A percentile compares a stretch with the other conserved stretches of the same genome.
Conservation (phyloP, 176 grass and related monocot genomes). For the Thinopyrum elongatum region DNA sequence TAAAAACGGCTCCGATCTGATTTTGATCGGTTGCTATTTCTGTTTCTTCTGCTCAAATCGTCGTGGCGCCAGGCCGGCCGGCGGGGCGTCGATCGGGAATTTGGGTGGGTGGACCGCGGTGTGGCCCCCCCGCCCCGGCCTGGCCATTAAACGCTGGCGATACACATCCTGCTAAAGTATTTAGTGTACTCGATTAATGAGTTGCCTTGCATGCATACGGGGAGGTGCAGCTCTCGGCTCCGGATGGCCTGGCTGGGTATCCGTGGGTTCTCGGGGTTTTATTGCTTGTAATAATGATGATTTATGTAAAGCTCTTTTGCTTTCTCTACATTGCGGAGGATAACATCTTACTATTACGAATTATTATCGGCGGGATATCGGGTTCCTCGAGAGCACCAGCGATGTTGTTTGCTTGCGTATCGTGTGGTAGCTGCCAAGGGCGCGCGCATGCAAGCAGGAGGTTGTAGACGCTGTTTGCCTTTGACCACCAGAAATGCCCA, state of each 20-base stretch:
- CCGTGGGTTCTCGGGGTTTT: not conserved
- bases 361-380: not conserved
- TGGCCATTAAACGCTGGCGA: not conserved
- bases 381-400: not conserved
- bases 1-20: slow-evolving; percentile 7
- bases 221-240: not conserved
- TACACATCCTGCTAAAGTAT: not conserved
- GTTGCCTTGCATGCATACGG: not conserved
- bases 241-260: not conserved
- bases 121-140: too few species aligned
- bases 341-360: not conserved
- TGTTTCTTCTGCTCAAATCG: too few species aligned
- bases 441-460: too few species aligned
- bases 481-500: too few species aligned
- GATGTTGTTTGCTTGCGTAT: not conserved
- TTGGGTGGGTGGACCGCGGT: too few species aligned
- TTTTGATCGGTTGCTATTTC: not conserved
- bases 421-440: not conserved
- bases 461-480: too few species aligned
- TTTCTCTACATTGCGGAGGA: not conserved
- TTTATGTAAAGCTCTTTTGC: not conserved
- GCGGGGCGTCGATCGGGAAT: too few species aligned
- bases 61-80: too few species aligned
- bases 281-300: not conserved
- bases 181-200: not conserved